Evolutionary conservation across 305 asterid genomes (phyloP), one percentile per base, ranked within the genome.

Genomic region (Nicotiana rustica): DNA sequence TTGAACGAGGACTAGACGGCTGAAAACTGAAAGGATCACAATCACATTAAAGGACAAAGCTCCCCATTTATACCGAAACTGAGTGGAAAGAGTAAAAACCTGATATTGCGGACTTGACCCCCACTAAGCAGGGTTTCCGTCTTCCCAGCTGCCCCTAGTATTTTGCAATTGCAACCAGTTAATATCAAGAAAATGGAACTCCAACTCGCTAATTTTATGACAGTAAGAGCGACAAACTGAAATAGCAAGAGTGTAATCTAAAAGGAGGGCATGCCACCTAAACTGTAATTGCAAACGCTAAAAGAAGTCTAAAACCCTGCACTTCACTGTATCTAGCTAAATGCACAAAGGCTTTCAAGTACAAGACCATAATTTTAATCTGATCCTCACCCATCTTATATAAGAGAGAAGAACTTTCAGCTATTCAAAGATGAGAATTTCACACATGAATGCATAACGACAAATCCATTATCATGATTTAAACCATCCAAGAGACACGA

Each of bases 41-140:
- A n/a, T 49, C 13, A 36, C 49, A 38, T 17, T 36, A 59, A 69
- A 38, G 41, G 36, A 17, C 10, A 19, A 62, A 31, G n/a, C 19
- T 71, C 62, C 41, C 33, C 12, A 5, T 17, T 47, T 56, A 35
- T n/a, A 41, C 3, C 1, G 19, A 66, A 52, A 52, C 19, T 12
- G 10, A 10, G 52, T 31, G 75, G 49, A 38, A 85, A 70, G 29
- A 38, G 55, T 6, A 80, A 49, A 56, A 56, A 92, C 99, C 95
- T 92, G 98, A 89, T 94, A 96, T 81, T 92, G 98, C 15, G 97
- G 98, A 85, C 97, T 93, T 78, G 90, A 88, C 60, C 95, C 97
- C 97, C 99, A 96, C 10, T 97, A 93, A 87, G 87, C 99, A 84
- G 99, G 98, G 85, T 96, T 96, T 71, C 90, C 98, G 44, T 96